A percentile compares a stretch with the other conserved stretches of the same genome.
These are phyloP conservation scores for Geotrichum carabidarum DNA, from an alignment of 1,139 yeast species.

Conservation along the genomic window DNA sequence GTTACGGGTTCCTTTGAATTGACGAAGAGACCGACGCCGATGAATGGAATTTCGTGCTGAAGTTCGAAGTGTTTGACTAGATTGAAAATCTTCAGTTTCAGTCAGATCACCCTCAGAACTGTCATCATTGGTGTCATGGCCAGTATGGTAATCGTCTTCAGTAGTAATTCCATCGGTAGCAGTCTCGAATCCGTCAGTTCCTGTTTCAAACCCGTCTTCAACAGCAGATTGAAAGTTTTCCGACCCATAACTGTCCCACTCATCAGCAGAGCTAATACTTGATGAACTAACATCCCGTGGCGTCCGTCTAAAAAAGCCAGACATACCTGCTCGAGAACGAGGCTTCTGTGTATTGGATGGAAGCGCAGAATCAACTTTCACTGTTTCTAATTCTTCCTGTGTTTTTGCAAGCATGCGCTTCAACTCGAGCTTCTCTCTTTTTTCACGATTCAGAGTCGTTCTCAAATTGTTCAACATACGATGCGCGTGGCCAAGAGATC, in stretches of 20 bases:
- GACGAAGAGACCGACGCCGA: slow-evolving; percentile 6
- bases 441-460: slow-evolving; percentile 33
- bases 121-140: slow-evolving; percentile 32
- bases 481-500: slow-evolving; percentile 64
- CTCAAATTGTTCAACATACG: slow-evolving; percentile 36
- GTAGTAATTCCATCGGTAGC: slow-evolving; percentile 34
- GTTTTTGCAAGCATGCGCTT: slow-evolving; percentile 30
- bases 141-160: slow-evolving; percentile 36
- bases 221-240: slow-evolving; percentile 33
- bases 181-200: slow-evolving; percentile 27
- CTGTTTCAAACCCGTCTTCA: slow-evolving; percentile 11
- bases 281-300: neutral
- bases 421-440: slow-evolving; percentile 37
- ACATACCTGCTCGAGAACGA: neutral
- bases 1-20: neutral
- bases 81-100: slow-evolving; percentile 36
- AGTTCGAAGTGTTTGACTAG: neutral
- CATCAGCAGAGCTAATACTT: slow-evolving; percentile 16
- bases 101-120: slow-evolving; percentile 35
- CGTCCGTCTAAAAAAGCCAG: slow-evolving; percentile 1
- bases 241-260: slow-evolving; percentile 17
- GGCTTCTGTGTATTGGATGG: neutral
- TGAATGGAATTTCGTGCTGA: neutral
- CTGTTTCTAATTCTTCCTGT: slow-evolving; percentile 25
- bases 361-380: neutral